phyloP scores from a whole-genome alignment of 2,329 filamentous ascomycete genomes.

The Lachnellula occidentalis region DNA sequence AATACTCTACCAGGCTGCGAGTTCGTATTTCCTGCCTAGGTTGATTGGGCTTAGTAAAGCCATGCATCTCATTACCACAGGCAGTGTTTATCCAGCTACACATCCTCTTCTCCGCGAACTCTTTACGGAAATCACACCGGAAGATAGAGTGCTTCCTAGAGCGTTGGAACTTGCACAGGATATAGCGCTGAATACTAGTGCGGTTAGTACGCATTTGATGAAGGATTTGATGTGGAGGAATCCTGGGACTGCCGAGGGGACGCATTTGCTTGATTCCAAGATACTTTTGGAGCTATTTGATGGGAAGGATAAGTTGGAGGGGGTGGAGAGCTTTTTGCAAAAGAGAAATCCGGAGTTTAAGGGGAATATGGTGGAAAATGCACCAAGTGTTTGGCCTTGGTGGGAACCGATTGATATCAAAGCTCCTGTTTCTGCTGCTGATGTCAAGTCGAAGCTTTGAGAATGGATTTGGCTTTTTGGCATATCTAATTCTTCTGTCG shows the following conservation, averaged over 20 bases:
- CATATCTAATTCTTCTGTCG: background rate
- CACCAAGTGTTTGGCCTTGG: conserved; percentile 53
- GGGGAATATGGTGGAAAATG: conserved; percentile 50
- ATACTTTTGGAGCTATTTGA: conserved; percentile 57
- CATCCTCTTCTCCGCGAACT: conserved; percentile 51
- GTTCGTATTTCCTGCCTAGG: conserved; percentile 65
- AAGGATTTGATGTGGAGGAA: conserved; percentile 64
- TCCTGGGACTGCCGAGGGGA: conserved; percentile 56
- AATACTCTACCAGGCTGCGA: conserved; percentile 42
- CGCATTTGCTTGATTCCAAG: conserved; percentile 63
- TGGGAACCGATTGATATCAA: conserved; percentile 47
- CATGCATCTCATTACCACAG: conserved; percentile 62
- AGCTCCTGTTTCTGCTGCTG: conserved; percentile 24
- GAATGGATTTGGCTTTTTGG: background rate
- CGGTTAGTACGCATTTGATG: conserved; percentile 60
- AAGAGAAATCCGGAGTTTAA: conserved; percentile 53
- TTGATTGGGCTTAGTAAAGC: conserved; percentile 61
- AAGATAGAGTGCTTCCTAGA: conserved; percentile 55
- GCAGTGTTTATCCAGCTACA: conserved; percentile 49
- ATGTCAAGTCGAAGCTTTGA: conserved; percentile 17
- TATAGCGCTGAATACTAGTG: conserved; percentile 60
- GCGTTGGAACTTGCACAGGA: conserved; percentile 63
- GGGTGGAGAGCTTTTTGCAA: conserved; percentile 54
- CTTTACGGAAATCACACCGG: conserved; percentile 60
- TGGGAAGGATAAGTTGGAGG: conserved; percentile 52